Evolutionary conservation across 2,329 filamentous ascomycete species (phyloP).

Genomic region (Aspergillus viridinutans): DNA sequence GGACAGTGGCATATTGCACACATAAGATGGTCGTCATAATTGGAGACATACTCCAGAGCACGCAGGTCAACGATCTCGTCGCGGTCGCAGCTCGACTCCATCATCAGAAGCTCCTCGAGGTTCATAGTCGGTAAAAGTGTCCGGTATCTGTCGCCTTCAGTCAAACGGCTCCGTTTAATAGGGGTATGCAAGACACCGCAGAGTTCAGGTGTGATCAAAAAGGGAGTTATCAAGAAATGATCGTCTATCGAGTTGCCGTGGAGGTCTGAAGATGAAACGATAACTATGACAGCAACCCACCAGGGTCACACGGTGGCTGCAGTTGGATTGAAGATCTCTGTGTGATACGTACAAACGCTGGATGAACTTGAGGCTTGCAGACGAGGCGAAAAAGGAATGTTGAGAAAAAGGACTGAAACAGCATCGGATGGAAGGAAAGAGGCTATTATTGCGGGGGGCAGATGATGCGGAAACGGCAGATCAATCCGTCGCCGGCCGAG

Average conservation of each 20-base stretch:
- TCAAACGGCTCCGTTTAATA: slow-evolving; percentile 1
- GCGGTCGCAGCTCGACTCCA: slow-evolving; percentile 24
- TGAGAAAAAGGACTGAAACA: background rate
- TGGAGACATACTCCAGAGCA: slow-evolving; percentile 54
- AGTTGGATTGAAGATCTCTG: slow-evolving; percentile 3
- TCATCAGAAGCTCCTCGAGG: slow-evolving; percentile 28
- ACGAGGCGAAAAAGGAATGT: background rate
- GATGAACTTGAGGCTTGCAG: background rate
- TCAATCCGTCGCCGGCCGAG: slow-evolving; percentile 2
- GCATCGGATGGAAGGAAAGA: background rate
- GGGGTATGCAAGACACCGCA: background rate
- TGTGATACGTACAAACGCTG: slow-evolving; percentile 1
- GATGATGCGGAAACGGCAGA: slow-evolving; percentile 11
- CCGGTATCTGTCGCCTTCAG: background rate
- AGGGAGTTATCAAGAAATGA: slow-evolving; percentile 9
- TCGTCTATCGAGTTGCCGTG: slow-evolving; percentile 14
- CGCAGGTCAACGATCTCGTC: slow-evolving; percentile 50
- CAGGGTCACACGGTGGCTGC: slow-evolving; percentile 16
- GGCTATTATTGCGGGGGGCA: slow-evolving; percentile 6
- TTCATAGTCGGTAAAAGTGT: slow-evolving; percentile 22
- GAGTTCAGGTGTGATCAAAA: slow-evolving; percentile 2
- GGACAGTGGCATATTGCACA: slow-evolving; percentile 63
- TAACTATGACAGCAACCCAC: slow-evolving; percentile 18
- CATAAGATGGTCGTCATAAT: slow-evolving; percentile 57
- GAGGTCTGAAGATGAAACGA: slow-evolving; percentile 19